phyloP scores from a whole-genome alignment of 768 basidiomycete species.

The Auriscalpium vulgare region DNA sequence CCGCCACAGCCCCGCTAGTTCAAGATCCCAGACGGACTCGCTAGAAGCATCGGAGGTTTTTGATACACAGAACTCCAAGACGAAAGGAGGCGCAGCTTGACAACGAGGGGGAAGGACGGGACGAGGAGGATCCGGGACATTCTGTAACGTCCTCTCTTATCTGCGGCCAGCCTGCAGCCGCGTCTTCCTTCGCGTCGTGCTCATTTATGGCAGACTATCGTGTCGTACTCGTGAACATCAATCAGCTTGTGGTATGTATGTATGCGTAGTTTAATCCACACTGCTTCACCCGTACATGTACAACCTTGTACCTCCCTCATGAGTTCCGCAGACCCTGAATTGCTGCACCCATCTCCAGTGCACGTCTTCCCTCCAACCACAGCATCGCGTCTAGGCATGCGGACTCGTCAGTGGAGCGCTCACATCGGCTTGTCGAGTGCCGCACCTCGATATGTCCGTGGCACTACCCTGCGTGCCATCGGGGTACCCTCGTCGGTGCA shows the following conservation, averaged over 20 bases:
- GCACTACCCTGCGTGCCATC: conserved; percentile 44
- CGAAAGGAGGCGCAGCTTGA: too few species aligned
- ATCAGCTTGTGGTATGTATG: neutral
- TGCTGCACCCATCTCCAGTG: conserved; percentile 60
- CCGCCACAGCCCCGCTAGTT: too few species aligned
- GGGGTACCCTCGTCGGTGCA: conserved; percentile 34
- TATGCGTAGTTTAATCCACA: too few species aligned
- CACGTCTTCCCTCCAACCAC: conserved; percentile 73
- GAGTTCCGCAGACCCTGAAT: conserved; percentile 34
- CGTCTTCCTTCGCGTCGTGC: too few species aligned
- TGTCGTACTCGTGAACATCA: neutral
- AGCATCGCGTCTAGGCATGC: conserved; percentile 64
- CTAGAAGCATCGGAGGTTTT: too few species aligned
- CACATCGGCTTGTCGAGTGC: conserved; percentile 4
- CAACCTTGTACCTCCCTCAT: neutral
- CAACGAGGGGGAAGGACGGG: too few species aligned
- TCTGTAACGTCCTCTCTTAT: too few species aligned
- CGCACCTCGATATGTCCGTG: conserved; percentile 63
- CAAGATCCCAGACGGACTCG: too few species aligned
- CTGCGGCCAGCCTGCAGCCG: too few species aligned
- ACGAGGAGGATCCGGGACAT: too few species aligned
- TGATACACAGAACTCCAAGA: too few species aligned
- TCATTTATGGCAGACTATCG: neutral
- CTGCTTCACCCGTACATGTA: neutral
- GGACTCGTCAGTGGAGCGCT: conserved; percentile 16